A percentile compares a stretch with the other conserved stretches of the same genome.
These are phyloP conservation scores for Adansonia digitata DNA, from an alignment of 345 rosid genomes.

Conservation along the genomic window DNA sequence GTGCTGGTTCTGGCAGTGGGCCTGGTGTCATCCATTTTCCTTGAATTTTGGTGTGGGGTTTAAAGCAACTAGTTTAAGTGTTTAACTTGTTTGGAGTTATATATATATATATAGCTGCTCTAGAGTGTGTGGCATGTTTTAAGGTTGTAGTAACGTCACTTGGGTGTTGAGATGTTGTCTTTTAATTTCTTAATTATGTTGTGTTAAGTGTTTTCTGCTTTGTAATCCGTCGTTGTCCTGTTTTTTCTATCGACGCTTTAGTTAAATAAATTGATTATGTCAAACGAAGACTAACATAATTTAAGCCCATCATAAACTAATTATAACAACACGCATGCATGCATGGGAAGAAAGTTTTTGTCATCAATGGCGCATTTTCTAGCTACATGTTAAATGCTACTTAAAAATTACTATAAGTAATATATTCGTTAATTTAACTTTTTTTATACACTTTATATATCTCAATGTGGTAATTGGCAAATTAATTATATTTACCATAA, in stretches of 20 bases:
- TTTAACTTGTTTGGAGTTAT: not conserved
- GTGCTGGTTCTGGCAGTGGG: not conserved
- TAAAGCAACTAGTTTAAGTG: too few relatives aligned
- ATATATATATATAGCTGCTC: not conserved
- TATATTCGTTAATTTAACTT: too few relatives aligned
- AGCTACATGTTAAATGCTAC: too few relatives aligned
- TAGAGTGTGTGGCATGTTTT: not conserved
- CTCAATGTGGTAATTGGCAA: too few relatives aligned
- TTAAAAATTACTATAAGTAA: too few relatives aligned
- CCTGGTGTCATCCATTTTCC: conserved; percentile 1
- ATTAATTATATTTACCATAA: too few relatives aligned
- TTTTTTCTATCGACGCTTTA: not conserved
- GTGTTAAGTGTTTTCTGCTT: not conserved
- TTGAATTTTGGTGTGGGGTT: not conserved
- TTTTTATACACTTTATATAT: too few relatives aligned
- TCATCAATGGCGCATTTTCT: too few relatives aligned
- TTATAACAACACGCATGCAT: not conserved
- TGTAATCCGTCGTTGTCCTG: not conserved
- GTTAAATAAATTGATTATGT: not conserved
- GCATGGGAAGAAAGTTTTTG: not conserved
- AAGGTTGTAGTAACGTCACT: not conserved
- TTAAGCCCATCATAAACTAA: too few relatives aligned
- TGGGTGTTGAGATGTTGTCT: not conserved
- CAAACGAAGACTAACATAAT: not conserved
- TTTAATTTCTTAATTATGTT: not conserved